These are phyloP conservation scores for Orbilia javanica DNA, from an alignment of 2,329 filamentous ascomycete species.

Conservation along the genomic window DNA sequence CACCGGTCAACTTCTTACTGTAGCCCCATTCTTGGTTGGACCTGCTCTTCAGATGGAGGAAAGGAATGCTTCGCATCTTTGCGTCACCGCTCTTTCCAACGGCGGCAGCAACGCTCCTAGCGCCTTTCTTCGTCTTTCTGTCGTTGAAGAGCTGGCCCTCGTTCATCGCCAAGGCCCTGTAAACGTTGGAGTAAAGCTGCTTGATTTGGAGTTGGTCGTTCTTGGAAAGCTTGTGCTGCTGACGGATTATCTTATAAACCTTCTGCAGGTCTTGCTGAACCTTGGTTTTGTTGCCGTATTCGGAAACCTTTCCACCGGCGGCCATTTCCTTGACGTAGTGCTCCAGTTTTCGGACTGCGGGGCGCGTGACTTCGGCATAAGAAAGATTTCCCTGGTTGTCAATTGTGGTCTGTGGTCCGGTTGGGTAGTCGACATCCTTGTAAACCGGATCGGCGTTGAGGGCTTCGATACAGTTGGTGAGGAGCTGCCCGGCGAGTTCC, in stretches of 20 bases:
- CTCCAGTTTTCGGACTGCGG: slow-evolving; percentile 94
- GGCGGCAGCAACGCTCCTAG: slow-evolving; percentile 69
- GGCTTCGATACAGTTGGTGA: slow-evolving; percentile 97
- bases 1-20: slow-evolving; percentile 95
- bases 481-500: slow-evolving; percentile 89
- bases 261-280: slow-evolving; percentile 94
- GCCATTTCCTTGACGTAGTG: slow-evolving; percentile 99
- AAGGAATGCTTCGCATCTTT: slow-evolving; percentile 97
- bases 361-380: slow-evolving; percentile 86
- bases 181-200: slow-evolving; percentile 90
- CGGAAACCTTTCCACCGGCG: slow-evolving; percentile 96
- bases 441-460: slow-evolving; percentile 85
- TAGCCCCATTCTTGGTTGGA: slow-evolving; percentile 97
- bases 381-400: slow-evolving; percentile 92
- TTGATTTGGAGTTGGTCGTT: slow-evolving; percentile 97
- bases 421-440: slow-evolving; percentile 94
- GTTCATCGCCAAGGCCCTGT: slow-evolving; percentile 96
- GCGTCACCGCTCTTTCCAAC: slow-evolving; percentile 74
- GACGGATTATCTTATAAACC: slow-evolving; percentile 98
- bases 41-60: slow-evolving; percentile 96
- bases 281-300: slow-evolving; percentile 98
- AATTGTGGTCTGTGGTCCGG: slow-evolving; percentile 90
- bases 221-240: slow-evolving; percentile 98
- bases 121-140: slow-evolving; percentile 73
- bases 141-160: slow-evolving; percentile 95